Evolutionary conservation across 225 moss, liverwort and hornwort genomes (phyloP), one percentile per base, ranked within the genome.

Genomic region (Asterella californica): DNA sequence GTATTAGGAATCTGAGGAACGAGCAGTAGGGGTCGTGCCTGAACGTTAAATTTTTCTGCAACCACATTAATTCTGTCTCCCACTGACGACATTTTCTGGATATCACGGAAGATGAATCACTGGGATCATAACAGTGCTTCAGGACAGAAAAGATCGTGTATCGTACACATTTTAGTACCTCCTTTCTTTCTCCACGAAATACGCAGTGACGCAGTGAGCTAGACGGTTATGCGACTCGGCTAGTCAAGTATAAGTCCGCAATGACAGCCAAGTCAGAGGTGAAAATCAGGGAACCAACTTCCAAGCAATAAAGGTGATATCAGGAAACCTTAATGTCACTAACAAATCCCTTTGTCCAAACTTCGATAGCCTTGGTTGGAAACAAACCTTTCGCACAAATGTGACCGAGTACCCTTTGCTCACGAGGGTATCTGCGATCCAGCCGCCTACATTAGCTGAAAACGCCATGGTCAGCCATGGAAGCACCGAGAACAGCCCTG

Each of bases 401-500:
- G 93, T 93, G 50, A 95, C 89, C 64, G 95, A 93, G 74, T 77
- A 59, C 60, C 99, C 99, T 62, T 91, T 93, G 82, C 90, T 90
- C 72, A 99, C 99, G 32, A 95, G 86, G 32, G 99, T 84, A 69
- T 99, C 99, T 38, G 99, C 99, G 74, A 99, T 93, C 99, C 99
- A 99, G 74, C 99, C 99, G 73, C 99, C 99, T 50, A 95, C 0
- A 82, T 99, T 99, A 24, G 99, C 90, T 83, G 91, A 99, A 18
- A 90, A 57, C 19, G 99, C 99, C 99, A 99, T 99, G 33, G 99
- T 99, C 79, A 99, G 88, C 99, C 99, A 99, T n/a, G 99, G 99
- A 75, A 99, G 90, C 42, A 99, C 99, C 19, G 99, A 95, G 86
- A 99, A 93, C 47, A 99, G 81, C 0, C 99, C 99, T 32, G 99